phyloP scores from a whole-genome alignment of 441 rosid species.

The Eugenia klotzschiana region DNA sequence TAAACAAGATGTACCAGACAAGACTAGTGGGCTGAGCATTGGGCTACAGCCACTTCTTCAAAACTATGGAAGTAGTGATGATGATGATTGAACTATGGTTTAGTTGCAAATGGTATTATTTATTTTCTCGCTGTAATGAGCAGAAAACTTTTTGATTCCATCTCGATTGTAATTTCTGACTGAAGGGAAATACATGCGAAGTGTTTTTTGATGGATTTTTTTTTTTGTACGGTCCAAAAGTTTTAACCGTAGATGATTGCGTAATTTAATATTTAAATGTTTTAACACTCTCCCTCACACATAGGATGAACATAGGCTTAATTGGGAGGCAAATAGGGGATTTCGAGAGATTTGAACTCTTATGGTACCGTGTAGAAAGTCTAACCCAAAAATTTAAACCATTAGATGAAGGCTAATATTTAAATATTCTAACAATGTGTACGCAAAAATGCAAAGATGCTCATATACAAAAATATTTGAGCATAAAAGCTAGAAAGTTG shows the following conservation, averaged over 20 bases:
- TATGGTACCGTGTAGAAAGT: neutral
- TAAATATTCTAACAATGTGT: neutral
- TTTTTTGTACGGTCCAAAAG: neutral
- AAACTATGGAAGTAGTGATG: constrained; percentile 26
- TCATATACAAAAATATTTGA: neutral
- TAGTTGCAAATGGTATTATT: neutral
- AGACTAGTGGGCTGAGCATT: neutral
- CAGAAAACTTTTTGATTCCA: neutral
- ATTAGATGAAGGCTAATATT: neutral
- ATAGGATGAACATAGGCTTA: neutral
- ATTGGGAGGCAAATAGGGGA: neutral
- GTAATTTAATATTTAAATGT: neutral
- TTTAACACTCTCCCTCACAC: neutral
- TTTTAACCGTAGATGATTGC: neutral
- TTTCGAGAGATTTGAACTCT: neutral
- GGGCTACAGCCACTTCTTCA: constrained; percentile 40
- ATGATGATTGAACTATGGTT: constrained; percentile 15
- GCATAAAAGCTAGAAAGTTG: neutral
- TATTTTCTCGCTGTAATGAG: neutral
- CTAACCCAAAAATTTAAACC: neutral
- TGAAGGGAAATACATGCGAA: neutral
- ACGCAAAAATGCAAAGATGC: neutral
- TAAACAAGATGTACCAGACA: constrained; percentile 15
- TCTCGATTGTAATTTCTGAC: neutral
- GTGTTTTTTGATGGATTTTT: neutral